Evolutionary conservation across 176 grass and related monocot species (phyloP), one percentile per base, ranked within the genome.

Genomic region (Areca catechu): DNA sequence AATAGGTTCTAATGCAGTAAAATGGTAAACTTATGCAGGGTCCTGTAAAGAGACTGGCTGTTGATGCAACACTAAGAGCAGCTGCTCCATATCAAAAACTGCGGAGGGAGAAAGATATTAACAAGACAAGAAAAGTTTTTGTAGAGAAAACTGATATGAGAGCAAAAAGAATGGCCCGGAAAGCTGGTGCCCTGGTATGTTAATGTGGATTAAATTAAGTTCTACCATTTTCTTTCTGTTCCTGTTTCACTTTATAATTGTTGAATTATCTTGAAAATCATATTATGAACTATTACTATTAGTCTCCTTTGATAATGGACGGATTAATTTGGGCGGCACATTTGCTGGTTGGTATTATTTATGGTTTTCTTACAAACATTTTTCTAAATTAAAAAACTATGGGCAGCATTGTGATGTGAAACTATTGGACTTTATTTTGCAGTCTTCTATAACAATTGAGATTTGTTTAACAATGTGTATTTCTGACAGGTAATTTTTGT

Each of bases 81-180:
- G 92, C 92, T 63, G 92, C 92, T 69, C 92, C 92, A 75, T 97
- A 97, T 62, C 92, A 97, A 75, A 97, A 91, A 70, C 65, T 97
- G 55, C 76, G 92, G 15, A 84, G 62, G 72, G 83, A 79, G 69
- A 97, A 75, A 80, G 70, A 80, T 27, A 48, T 6, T 58, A 71
- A 88, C 48, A 97, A 82, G 50, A 50, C 54, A 22, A 90, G 77
- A 79, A 97, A 97, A 81, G 92, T 97, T 72, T 97, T 85, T 85
- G 78, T 97, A 58, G 92, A 97, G 66, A 97, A 88, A 76, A 80
- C 69, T 79, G 92, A 97, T 53, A 97, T 97, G 92, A 87, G 92
- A 82, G 92, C 92, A 48, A 97, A 97, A 84, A 81, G 92, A 87
- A 97, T 97, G 92, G 92, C 92, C 71, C 77, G 92, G 66, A 97